A percentile compares a stretch with the other conserved stretches of the same genome.
phyloP scores from a whole-genome alignment of 2,329 filamentous ascomycete species.

The Clonostachys sp. region DNA sequence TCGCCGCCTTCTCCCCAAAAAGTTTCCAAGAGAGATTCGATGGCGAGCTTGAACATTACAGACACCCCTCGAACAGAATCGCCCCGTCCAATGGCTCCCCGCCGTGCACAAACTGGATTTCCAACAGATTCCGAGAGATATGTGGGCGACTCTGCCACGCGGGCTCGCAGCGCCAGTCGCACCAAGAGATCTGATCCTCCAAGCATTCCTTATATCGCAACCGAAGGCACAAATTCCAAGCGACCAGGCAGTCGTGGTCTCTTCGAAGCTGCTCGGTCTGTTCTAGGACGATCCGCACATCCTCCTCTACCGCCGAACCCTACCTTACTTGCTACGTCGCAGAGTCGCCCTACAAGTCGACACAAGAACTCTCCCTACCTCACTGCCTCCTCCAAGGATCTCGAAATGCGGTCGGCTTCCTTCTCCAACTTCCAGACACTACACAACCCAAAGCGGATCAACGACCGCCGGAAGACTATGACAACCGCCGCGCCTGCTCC shows the following conservation, averaged over 20 bases:
- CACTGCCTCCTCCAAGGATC: background rate
- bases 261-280: slow-evolving; percentile 26
- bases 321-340: background rate
- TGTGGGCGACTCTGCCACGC: too few species aligned
- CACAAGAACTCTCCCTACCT: background rate
- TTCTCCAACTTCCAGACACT: background rate
- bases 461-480: background rate
- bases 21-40: slow-evolving; percentile 15
- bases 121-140: too few species aligned
- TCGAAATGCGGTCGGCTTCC: background rate
- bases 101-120: too few species aligned
- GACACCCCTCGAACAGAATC: too few species aligned
- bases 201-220: slow-evolving; percentile 17
- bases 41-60: background rate
- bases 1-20: slow-evolving; percentile 18
- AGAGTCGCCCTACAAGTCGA: background rate
- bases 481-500: slow-evolving; percentile 5
- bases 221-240: slow-evolving; percentile 12
- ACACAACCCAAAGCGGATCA: background rate
- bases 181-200: slow-evolving; percentile 9
- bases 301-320: background rate
- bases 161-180: too few species aligned
- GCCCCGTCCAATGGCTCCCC: too few species aligned
- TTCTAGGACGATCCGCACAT: slow-evolving; percentile 11
- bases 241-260: slow-evolving; percentile 14